Conservation (phyloP, 768 basidiomycete species). For the Podaxis carcinomalis region DNA sequence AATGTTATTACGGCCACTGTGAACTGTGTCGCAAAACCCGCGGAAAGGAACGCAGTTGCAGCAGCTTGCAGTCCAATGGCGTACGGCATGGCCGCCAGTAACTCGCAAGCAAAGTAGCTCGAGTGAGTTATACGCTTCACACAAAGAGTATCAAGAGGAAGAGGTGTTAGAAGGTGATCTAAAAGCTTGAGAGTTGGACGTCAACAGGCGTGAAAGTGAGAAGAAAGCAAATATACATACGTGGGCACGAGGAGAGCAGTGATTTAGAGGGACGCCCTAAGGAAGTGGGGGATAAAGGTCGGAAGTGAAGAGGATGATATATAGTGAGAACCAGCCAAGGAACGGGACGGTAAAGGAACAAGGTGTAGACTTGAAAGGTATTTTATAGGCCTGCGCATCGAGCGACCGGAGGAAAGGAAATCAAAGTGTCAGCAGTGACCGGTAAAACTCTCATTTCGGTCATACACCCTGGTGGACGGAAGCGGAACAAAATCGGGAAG, state of each 20-base stretch:
- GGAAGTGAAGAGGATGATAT: slow-evolving; percentile 13
- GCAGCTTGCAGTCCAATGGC: slow-evolving; percentile 46
- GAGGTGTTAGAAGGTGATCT: slow-evolving; percentile 17
- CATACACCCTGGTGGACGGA: slow-evolving; percentile 18
- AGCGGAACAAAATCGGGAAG: slow-evolving; percentile 22
- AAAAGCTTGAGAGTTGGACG: background rate
- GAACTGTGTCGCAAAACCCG: slow-evolving; percentile 45
- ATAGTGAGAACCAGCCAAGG: slow-evolving; percentile 26
- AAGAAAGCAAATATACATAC: background rate
- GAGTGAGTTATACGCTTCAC: slow-evolving; percentile 14
- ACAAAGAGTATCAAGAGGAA: slow-evolving; percentile 20
- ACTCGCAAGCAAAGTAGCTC: slow-evolving; percentile 24
- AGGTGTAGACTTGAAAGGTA: slow-evolving; percentile 15
- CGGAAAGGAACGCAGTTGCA: slow-evolving; percentile 44
- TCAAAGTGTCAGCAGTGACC: slow-evolving; percentile 24
- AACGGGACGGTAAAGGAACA: slow-evolving; percentile 19
- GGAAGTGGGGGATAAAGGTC: slow-evolving; percentile 11
- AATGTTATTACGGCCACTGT: slow-evolving; percentile 43
- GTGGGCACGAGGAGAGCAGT: background rate
- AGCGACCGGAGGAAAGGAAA: slow-evolving; percentile 25
- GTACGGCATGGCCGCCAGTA: slow-evolving; percentile 39
- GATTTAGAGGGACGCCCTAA: background rate
- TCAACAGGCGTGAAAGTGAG: background rate
- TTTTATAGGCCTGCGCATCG: slow-evolving; percentile 24
- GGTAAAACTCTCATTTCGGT: slow-evolving; percentile 30